Conservation (phyloP, 768 basidiomycete genomes). For the Ramaria rubella region DNA sequence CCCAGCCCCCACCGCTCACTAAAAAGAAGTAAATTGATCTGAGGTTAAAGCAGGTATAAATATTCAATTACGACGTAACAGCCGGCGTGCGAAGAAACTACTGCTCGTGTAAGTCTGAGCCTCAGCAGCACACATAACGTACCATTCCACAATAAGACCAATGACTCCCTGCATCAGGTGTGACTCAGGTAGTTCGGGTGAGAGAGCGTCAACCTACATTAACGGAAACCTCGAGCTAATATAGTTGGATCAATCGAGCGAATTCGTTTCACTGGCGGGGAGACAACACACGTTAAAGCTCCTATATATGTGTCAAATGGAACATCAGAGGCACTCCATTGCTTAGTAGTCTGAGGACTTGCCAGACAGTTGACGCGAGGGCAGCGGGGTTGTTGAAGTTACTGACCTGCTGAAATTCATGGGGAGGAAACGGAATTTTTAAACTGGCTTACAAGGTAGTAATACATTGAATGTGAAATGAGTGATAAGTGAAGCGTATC, state of each 20-base stretch:
- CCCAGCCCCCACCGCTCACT: constrained; percentile 37
- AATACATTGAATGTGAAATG: constrained; percentile 6
- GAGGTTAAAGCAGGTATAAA: constrained; percentile 1
- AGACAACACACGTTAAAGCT: constrained; percentile 2
- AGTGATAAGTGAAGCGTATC: constrained; percentile 6
- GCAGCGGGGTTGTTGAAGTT: constrained; percentile 1
- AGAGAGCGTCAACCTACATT: neutral
- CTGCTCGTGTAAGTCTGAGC: neutral
- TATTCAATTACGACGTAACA: constrained; percentile 39
- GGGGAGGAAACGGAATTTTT: no score
- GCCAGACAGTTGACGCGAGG: neutral
- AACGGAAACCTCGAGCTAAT: constrained; percentile 1
- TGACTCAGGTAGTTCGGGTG: neutral
- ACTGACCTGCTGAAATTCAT: neutral
- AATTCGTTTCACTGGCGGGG: neutral
- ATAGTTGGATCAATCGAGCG: neutral
- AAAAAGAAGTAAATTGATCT: constrained; percentile 1
- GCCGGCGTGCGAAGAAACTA: constrained; percentile 48
- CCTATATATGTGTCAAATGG: neutral
- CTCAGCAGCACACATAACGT: constrained; percentile 4
- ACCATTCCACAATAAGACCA: constrained; percentile 45
- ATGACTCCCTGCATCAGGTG: constrained; percentile 35
- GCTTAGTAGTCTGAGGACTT: no score
- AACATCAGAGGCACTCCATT: neutral
- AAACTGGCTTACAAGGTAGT: constrained; percentile 1